phyloP scores from a whole-genome alignment of 2,329 filamentous ascomycete genomes.

The Colletotrichum eremochloae region DNA sequence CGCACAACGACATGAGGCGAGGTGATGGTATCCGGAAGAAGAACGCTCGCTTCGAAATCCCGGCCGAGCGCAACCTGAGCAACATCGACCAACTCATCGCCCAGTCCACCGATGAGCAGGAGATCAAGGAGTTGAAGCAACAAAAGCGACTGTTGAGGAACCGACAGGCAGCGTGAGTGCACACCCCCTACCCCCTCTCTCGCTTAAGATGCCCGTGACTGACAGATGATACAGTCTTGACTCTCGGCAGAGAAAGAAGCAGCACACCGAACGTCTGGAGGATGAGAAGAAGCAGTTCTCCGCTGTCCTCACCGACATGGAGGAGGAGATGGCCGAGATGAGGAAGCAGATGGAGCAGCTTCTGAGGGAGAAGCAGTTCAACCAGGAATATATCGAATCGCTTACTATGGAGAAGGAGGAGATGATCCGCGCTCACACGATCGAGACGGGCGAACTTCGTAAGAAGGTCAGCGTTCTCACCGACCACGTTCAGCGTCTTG shows the following conservation, averaged over 20 bases:
- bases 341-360: constrained; percentile 79
- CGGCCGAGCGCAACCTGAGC: constrained; percentile 89
- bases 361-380: constrained; percentile 79
- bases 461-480: constrained; percentile 91
- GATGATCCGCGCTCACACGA: constrained; percentile 87
- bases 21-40: constrained; percentile 97
- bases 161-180: constrained; percentile 91
- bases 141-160: constrained; percentile 96
- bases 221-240: constrained; percentile 75
- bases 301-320: constrained; percentile 79
- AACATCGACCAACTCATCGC: constrained; percentile 96
- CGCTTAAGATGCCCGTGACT: background rate
- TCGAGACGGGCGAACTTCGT: constrained; percentile 90
- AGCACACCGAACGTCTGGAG: constrained; percentile 95
- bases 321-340: constrained; percentile 80
- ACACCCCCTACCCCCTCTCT: background rate
- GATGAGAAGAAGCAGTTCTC: constrained; percentile 96
- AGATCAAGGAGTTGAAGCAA: constrained; percentile 98
- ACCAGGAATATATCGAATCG: constrained; percentile 80
- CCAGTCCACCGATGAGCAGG: constrained; percentile 88
- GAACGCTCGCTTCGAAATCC: constrained; percentile 98
- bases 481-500: constrained; percentile 78
- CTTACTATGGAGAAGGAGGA: constrained; percentile 92
- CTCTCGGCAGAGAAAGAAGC: constrained; percentile 97
- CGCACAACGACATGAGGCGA: constrained; percentile 81